Base-by-base conservation (phyloP, 2,329 filamentous ascomycete genomes). In the Diplodia intermedia region DNA sequence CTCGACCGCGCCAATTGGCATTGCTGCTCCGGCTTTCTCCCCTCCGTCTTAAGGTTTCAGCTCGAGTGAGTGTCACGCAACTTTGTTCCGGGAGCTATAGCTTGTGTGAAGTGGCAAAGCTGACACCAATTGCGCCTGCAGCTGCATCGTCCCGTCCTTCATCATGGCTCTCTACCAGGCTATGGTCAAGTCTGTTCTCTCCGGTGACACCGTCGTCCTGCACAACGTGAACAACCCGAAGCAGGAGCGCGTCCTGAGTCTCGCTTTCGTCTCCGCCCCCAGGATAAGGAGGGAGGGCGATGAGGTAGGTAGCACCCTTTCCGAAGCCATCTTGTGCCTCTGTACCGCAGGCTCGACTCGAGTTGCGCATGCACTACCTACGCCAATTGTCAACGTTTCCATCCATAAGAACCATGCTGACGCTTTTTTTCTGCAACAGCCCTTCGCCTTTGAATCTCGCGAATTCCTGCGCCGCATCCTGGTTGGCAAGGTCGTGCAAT, bases 221-320 rank as follows among this genome's bases (percentile, higher is more conserved):
- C 88, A 90, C 74, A 93, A 91, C 80, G 86, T 92, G 77, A 90
- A 89, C 80, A 94, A 96, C 78, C 90, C 91, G 43, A 86, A 88
- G 71, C 88, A 90, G 79, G 95, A 98, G 83, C 91, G 93, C 75
- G 92, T 87, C 65, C 86, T 99, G 74, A 97, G 93, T 76, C 85
- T 99, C 71, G 95, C 95, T 74, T 98, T 93, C 81, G 93, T 98
- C 73, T 91, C 90, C 69, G 93, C 94, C 61, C 95, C 95, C 3
- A 90, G 94, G 77, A 79, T 97, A 79, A 90, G 86, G 82, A 90
- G 93, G 80, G 94, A 97, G 73, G 93, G 92, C 68, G 94, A 97
- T 76, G 94, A 97, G 82, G 86, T 88, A 74, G 71, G 82, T 75
- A 14, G 26, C 60, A 63, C 43, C 60, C 47, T 26, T 38, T 4